Evolutionary conservation across 495 filamentous ascomycete genomes (phyloP), one percentile per base, ranked within the genome.

Genomic region (Xylaria intraflava): DNA sequence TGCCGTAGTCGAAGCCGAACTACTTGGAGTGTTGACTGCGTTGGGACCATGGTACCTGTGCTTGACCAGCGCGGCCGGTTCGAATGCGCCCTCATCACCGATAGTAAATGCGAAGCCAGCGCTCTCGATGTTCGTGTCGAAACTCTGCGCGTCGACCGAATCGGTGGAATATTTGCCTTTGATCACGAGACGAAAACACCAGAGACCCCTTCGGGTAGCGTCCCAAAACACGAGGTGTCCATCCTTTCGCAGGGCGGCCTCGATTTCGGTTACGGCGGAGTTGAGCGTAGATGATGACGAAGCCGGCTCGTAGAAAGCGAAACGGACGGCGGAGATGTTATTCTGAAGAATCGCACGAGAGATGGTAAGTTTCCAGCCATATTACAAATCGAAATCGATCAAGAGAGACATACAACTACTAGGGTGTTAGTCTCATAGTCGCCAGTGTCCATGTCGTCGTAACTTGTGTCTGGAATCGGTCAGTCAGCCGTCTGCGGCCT

Each of bases 391-490:
- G 2, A 46, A 24, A 22, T 4, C 26, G n/a, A 40, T 16, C 27
- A 22, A 11, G 26, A 57, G 69, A 9, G 29, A 57, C 72, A 55
- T 53, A 78, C 75, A 65, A 77, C 75, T 61, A 77, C 58, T 52
- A 78, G 57, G 35, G 71, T 70, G 65, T 78, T 78, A 59, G 75
- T 78, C 49, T 75, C 75, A 67, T 77, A 78, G 64, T 76, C 74
- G 40, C 73, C 74, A 64, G 72, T 69, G 64, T 78, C 75, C 75
- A 78, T 78, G 61, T 73, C 75, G 71, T 65, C 75, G 71, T 65
- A 70, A 52, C 52, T 49, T 27, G 51, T 46, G 43, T 29, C 41
- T 38, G 44, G 27, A 31, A 29, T 40, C 4, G 36, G 38, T 31
- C 20, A 36, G 33, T 43, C 44, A 27, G 29, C 44, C 45, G 12